Conservation (phyloP, 106 monocot genomes). For the Narthecium ossifragum region DNA sequence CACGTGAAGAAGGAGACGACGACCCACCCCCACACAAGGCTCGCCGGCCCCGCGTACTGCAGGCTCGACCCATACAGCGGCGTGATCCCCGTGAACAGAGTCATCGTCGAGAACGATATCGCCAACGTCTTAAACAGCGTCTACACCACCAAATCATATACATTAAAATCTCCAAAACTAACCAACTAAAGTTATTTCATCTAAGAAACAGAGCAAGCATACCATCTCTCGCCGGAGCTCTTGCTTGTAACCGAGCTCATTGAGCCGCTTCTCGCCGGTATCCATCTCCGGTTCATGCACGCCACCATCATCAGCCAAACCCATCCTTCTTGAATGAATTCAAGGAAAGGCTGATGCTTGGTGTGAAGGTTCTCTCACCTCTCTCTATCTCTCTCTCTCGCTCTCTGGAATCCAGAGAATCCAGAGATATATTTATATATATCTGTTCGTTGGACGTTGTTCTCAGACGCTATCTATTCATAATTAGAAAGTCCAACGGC, state of each 20-base stretch:
- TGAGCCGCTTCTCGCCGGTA: slow-evolving; percentile 77
- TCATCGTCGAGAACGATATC: slow-evolving; percentile 83
- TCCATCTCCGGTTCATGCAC: too few relatives aligned
- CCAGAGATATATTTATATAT: too few relatives aligned
- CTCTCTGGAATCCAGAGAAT: too few relatives aligned
- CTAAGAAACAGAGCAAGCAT: not conserved
- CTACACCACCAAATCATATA: slow-evolving; percentile 8
- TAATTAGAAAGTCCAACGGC: too few relatives aligned
- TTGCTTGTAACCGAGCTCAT: slow-evolving; percentile 90
- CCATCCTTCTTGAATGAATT: too few relatives aligned
- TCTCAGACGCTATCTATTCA: too few relatives aligned
- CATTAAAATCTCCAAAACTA: not conserved
- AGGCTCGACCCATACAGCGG: slow-evolving; percentile 73
- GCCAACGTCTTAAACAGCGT: slow-evolving; percentile 83
- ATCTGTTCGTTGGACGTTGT: too few relatives aligned
- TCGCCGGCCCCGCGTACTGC: slow-evolving; percentile 62
- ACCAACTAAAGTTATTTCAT: not conserved
- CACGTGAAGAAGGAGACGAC: slow-evolving; percentile 83
- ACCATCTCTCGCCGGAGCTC: slow-evolving; percentile 80
- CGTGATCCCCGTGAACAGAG: slow-evolving; percentile 84
- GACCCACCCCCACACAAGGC: slow-evolving; percentile 83
- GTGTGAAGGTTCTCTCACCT: too few relatives aligned
- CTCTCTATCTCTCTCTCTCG: too few relatives aligned
- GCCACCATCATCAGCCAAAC: too few relatives aligned
- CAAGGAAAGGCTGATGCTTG: too few relatives aligned